Base-by-base conservation (phyloP, 2,329 filamentous ascomycete genomes). In the Graphilbum fragrans region DNA sequence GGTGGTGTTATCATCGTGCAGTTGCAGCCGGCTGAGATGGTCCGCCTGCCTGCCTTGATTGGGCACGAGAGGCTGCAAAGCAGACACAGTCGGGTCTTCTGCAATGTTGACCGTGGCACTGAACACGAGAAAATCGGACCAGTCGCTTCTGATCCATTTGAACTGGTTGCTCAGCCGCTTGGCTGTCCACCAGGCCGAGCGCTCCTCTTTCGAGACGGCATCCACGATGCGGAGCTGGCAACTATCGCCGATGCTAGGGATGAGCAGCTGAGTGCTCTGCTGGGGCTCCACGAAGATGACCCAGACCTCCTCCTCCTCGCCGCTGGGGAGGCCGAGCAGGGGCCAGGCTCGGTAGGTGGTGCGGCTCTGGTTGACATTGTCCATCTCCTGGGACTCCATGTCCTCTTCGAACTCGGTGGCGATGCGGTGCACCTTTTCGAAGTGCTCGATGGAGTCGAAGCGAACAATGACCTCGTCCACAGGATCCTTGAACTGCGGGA, bases 331-430 rank as follows among this genome's bases (percentile, higher is more conserved):
- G 2, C 37, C 36, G 8, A 45, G 4, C 2, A 52, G 25, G 5
- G 45, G 31, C 50, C 50, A 52, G 2, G 46, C 49, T 3, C 40
- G 38, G 43, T 47, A 48, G 0, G 31, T 17, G 10, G 25, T 36
- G 1, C 58, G 48, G 16, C 52, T 50, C 22, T 53, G 55, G 50
- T 65, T 65, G 53, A 61, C 60, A 12, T 52, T 47, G 3, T 54
- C 51, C 0, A 59, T 46, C 9, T 57, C 58, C 21, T 56, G 48
- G 18, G 23, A 14, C 19, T 52, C 49, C 0, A 44, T n/a, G 1
- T 36, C 35, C 4, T 49, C 39, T 11, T 52, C 50, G 11, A 38
- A 47, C 20, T 47, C 40, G 9, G 46, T 41, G 0, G 45, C 50
- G 2, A 41, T 21, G 22, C 44, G 39, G 35, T 49, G 46, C 3